These are phyloP conservation scores for Hyaloraphidium curvatum DNA, from an alignment of 192 early-diverging fungal genomes.

Conservation along the genomic window DNA sequence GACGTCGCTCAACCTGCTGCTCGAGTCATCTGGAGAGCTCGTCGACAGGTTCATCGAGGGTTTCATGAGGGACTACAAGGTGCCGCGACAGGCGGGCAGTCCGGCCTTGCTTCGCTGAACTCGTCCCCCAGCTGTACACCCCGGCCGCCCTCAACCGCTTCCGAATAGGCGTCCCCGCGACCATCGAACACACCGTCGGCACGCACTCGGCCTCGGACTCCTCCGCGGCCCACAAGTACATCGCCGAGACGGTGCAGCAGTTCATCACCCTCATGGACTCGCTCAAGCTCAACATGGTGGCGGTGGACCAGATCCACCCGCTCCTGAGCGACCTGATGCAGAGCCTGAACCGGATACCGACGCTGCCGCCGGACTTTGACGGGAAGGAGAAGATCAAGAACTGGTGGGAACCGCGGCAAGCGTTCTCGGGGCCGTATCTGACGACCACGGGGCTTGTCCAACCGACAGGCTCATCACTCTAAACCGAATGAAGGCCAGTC, in stretches of 20 bases:
- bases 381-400: slow-evolving; percentile 64
- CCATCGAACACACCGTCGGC: slow-evolving; percentile 63
- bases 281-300: slow-evolving; percentile 58
- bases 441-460: no score
- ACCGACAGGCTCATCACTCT: slow-evolving; percentile 52
- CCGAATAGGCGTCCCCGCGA: slow-evolving; percentile 90
- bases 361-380: slow-evolving; percentile 53
- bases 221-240: slow-evolving; percentile 41
- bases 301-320: slow-evolving; percentile 83
- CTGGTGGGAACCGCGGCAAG: slow-evolving; percentile 44
- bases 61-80: slow-evolving; percentile 67
- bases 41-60: no score
- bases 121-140: slow-evolving; percentile 39
- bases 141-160: slow-evolving; percentile 70
- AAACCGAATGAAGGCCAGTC: slow-evolving; percentile 84
- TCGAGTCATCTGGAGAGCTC: slow-evolving; percentile 51
- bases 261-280: slow-evolving; percentile 90
- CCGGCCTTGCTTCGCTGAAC: background rate
- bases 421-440: no score
- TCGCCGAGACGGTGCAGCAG: slow-evolving; percentile 61
- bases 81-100: slow-evolving; percentile 4
- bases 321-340: slow-evolving; percentile 69
- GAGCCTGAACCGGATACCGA: slow-evolving; percentile 54
- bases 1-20: slow-evolving; percentile 47
- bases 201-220: background rate